Base-by-base conservation (phyloP, 805 yeast genomes). In the Metschnikowia vanudenii region DNA sequence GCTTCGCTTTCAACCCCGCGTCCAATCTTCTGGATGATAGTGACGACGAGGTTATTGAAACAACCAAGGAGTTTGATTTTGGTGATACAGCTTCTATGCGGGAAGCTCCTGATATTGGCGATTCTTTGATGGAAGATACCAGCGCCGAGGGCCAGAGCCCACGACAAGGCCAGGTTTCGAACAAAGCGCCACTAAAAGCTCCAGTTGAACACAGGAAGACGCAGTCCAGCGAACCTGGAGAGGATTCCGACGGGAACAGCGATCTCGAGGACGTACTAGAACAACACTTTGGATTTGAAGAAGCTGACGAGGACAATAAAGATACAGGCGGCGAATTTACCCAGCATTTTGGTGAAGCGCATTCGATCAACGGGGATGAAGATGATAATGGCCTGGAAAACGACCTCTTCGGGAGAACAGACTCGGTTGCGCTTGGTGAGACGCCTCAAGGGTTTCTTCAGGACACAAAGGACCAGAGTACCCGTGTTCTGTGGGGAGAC, bases 1-100 rank as follows among this genome's bases (percentile, higher is more conserved):
- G 75, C 54, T 52, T 74, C 41, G 71, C 50, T 53, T 58, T 64
- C 45, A 68, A 67, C 17, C 61, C 65, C 14, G 41, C 43, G 6
- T n/a, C 54, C 8, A 47, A 40, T 28, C 24, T 51, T 4, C 55
- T 52, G 53, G 55, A 52, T 24, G 59, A 54, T 12, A 50, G 55
- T n/a, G 56, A 50, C 38, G 39, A 35, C 8, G 35, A 34, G 45
- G 29, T 6, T 41, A 18, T n/a, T 8, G 41, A 37, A 16, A 20
- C 31, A 11, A 18, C 40, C 14, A 26, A 33, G 20, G 51, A 51
- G 41, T 35, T 44, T 26, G 49, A 48, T 22, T 51, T 51, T 35
- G 56, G 47, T 17, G 43, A 37, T 17, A 24, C 35, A 2, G 20
- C n/a, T 4, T 9, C n/a, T 12, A 12, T 26, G 37, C 37, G 18